phyloP scores from a whole-genome alignment of 352 stramenopile species.

The Phytophthora foliorum region DNA sequence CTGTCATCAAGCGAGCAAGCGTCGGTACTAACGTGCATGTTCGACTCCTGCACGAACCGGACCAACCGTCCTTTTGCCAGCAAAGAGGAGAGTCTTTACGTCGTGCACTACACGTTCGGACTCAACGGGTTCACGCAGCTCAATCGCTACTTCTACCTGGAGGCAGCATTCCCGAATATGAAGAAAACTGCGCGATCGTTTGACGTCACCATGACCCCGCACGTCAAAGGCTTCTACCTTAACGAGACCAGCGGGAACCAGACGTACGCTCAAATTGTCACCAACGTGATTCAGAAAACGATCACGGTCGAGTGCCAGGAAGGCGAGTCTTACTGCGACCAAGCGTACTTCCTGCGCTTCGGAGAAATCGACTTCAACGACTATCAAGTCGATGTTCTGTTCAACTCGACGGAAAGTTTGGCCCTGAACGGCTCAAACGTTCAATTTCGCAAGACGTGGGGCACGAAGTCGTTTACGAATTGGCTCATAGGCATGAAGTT shows the following conservation, averaged over 20 bases:
- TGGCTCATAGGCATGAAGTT: constrained; percentile 71
- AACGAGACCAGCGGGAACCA: constrained; percentile 44
- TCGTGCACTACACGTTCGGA: constrained; percentile 65
- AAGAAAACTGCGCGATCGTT: constrained; percentile 46
- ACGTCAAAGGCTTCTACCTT: constrained; percentile 59
- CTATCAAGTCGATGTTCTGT: constrained; percentile 67
- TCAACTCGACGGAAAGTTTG: constrained; percentile 56
- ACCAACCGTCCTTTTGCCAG: constrained; percentile 53
- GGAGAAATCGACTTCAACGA: constrained; percentile 63
- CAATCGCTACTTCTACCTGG: constrained; percentile 77
- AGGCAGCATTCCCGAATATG: constrained; percentile 58
- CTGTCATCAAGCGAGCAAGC: constrained; percentile 42
- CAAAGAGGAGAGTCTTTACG: constrained; percentile 41
- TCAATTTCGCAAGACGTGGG: constrained; percentile 69
- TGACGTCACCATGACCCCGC: constrained; percentile 60
- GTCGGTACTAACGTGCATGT: constrained; percentile 57
- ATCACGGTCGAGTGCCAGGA: constrained; percentile 47
- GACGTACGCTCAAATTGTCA: constrained; percentile 51
- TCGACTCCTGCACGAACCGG: constrained; percentile 54
- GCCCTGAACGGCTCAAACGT: constrained; percentile 50
- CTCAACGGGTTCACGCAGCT: constrained; percentile 59
- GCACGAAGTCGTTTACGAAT: constrained; percentile 54
- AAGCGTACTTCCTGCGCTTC: constrained; percentile 64
- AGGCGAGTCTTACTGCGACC: constrained; percentile 44
- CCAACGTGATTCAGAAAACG: constrained; percentile 44